These are phyloP conservation scores for Penicillium sp. DNA, from an alignment of 2,329 filamentous ascomycete genomes.

Conservation along the genomic window DNA sequence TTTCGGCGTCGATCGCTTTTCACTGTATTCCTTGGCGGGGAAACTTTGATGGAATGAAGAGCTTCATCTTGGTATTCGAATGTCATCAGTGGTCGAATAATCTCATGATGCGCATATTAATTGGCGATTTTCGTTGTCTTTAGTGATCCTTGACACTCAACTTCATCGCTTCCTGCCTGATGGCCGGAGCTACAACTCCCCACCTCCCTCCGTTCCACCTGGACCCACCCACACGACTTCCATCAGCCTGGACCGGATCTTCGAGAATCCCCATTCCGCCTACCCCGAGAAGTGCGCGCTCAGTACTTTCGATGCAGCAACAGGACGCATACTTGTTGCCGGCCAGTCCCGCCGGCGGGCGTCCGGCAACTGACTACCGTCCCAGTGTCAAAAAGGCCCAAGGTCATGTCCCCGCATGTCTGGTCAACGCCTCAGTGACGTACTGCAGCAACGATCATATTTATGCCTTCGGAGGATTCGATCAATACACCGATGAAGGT, in stretches of 20 bases:
- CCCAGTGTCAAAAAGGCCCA: constrained; percentile 78
- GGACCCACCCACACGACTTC: constrained; percentile 33
- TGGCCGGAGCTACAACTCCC: constrained; percentile 32
- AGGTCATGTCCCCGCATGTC: constrained; percentile 81
- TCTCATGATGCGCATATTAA: not conserved
- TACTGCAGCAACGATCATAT: constrained; percentile 97
- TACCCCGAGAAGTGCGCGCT: constrained; percentile 28
- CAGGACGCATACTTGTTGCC: constrained; percentile 87
- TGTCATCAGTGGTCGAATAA: not conserved
- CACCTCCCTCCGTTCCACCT: constrained; percentile 30
- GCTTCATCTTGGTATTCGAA: not conserved
- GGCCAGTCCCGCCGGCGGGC: constrained; percentile 71
- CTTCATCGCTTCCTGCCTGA: constrained; percentile 16
- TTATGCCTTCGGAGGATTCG: constrained; percentile 96
- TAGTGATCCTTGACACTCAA: not conserved
- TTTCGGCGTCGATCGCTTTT: constrained; percentile 46
- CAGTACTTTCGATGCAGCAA: constrained; percentile 47
- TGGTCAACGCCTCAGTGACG: constrained; percentile 98
- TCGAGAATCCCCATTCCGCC: constrained; percentile 28
- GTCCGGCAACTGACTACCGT: constrained; percentile 68
- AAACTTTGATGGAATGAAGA: not conserved
- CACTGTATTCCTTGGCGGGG: not conserved
- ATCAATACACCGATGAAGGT: constrained; percentile 96
- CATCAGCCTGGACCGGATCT: constrained; percentile 29
- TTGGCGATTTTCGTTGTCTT: not conserved